Evolutionary conservation across 2,329 filamentous ascomycete species (phyloP).

Genomic region (Lachnellula hyalina): DNA sequence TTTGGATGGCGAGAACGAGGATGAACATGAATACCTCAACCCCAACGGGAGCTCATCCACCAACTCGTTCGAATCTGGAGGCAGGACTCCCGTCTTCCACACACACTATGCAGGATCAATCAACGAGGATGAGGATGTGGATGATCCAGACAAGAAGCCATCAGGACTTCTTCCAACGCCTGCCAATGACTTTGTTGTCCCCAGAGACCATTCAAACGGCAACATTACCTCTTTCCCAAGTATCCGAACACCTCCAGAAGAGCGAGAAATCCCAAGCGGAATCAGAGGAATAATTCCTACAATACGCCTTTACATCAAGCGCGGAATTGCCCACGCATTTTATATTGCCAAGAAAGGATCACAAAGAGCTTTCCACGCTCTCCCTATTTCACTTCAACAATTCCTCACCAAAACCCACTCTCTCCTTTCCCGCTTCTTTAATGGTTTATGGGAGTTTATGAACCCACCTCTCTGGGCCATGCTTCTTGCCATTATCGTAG

Average conservation of each 20-base stretch:
- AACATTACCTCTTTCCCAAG: constrained; percentile 60
- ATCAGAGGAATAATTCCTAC: constrained; percentile 39
- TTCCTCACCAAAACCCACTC: constrained; percentile 38
- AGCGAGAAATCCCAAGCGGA: constrained; percentile 34
- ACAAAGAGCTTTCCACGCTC: constrained; percentile 37
- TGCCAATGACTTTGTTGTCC: constrained; percentile 21
- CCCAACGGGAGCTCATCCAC: constrained; percentile 15
- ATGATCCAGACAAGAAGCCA: constrained; percentile 32
- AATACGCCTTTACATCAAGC: constrained; percentile 31
- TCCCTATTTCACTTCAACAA: constrained; percentile 50
- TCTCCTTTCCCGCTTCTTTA: constrained; percentile 46
- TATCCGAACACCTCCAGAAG: constrained; percentile 36
- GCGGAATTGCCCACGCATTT: constrained; percentile 9
- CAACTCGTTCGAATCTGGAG: constrained; percentile 30
- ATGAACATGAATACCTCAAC: constrained; percentile 9
- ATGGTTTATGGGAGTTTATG: constrained; percentile 88
- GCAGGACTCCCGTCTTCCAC: constrained; percentile 29
- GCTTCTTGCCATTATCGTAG: constrained; percentile 84
- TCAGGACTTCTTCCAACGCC: constrained; percentile 18
- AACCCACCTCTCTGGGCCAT: constrained; percentile 98
- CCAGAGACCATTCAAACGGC: constrained; percentile 31
- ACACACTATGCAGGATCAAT: constrained; percentile 28
- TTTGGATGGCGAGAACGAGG: constrained; percentile 39
- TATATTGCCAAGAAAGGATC: constrained; percentile 13
- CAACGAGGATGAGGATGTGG: constrained; percentile 30